Percentiles rank a stretch among this genome's conserved stretches.
Evolutionary conservation across 2,329 filamentous ascomycete species (phyloP).

Genomic region (Exophiala oligosperma): DNA sequence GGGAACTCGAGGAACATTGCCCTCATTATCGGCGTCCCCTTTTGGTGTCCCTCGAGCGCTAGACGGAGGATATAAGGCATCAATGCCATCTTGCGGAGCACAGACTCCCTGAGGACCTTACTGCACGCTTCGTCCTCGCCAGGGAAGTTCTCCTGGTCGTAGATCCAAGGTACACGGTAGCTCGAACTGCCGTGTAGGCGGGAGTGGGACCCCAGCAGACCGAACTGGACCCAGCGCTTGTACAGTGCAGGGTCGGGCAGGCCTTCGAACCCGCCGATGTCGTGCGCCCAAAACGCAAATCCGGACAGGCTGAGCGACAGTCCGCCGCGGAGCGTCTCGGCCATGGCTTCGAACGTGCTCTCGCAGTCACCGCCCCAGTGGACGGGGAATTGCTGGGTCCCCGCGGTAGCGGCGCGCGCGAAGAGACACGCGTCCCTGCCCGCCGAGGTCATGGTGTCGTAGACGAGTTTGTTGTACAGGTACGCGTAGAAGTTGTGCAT

Average conservation of each 20-base stretch:
- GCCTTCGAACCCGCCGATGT: conserved; percentile 73
- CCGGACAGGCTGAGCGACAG: conserved; percentile 64
- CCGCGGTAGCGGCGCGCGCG: conserved; percentile 66
- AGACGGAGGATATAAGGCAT: conserved; percentile 61
- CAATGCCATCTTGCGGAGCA: conserved; percentile 55
- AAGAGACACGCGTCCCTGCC: conserved; percentile 61
- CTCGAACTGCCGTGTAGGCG: conserved; percentile 68
- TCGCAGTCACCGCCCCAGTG: conserved; percentile 76
- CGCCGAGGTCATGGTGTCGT: conserved; percentile 54
- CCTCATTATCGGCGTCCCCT: conserved; percentile 63
- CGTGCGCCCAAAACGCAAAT: conserved; percentile 68
- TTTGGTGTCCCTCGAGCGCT: conserved; percentile 50
- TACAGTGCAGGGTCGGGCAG: conserved; percentile 67
- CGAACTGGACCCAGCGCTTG: conserved; percentile 78
- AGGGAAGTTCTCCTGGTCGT: conserved; percentile 47
- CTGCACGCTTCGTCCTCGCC: conserved; percentile 53
- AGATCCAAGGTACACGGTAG: conserved; percentile 74
- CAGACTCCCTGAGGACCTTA: conserved; percentile 56
- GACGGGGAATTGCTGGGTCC: conserved; percentile 68
- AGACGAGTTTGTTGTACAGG: conserved; percentile 69
- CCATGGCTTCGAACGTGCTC: conserved; percentile 71
- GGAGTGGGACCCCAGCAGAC: conserved; percentile 68
- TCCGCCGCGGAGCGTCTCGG: conserved; percentile 67
- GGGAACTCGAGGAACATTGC: conserved; percentile 71
- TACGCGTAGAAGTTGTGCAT: conserved; percentile 82